Conservation (phyloP, 352 stramenopile species). For the Globisporangium lucens region DNA sequence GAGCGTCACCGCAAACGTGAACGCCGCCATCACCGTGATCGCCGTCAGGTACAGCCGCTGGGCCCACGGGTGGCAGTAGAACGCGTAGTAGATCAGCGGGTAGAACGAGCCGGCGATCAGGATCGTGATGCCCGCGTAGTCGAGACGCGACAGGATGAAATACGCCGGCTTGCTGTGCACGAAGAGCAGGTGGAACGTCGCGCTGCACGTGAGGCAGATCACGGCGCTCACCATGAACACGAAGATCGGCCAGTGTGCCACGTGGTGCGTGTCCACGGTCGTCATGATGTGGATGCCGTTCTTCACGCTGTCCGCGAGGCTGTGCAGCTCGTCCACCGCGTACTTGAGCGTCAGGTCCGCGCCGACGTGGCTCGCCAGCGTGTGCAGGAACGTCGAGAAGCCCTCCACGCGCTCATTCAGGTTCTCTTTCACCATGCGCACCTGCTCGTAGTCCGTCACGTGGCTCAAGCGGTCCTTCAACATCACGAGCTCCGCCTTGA, state of each 20-base stretch:
- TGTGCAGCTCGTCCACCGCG: slow-evolving; percentile 69
- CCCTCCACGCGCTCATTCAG: slow-evolving; percentile 56
- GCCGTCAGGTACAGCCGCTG: slow-evolving; percentile 60
- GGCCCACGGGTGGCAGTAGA: slow-evolving; percentile 78
- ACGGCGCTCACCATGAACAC: slow-evolving; percentile 84
- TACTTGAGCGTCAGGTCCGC: slow-evolving; percentile 76
- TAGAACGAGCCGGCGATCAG: slow-evolving; percentile 86
- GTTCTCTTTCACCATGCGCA: slow-evolving; percentile 53
- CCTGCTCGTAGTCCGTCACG: slow-evolving; percentile 50
- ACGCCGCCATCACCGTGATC: slow-evolving; percentile 61
- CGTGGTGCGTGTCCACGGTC: slow-evolving; percentile 61
- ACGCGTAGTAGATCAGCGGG: slow-evolving; percentile 88
- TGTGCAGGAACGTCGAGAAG: slow-evolving; percentile 69
- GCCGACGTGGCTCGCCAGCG: slow-evolving; percentile 65
- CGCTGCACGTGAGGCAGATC: slow-evolving; percentile 79
- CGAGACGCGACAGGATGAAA: slow-evolving; percentile 74
- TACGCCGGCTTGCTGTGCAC: slow-evolving; percentile 73
- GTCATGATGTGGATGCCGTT: slow-evolving; percentile 79
- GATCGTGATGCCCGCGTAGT: slow-evolving; percentile 86
- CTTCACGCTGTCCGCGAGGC: slow-evolving; percentile 70
- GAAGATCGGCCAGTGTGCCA: slow-evolving; percentile 82
- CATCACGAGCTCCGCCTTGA: slow-evolving; percentile 57
- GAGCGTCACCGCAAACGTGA: slow-evolving; percentile 73
- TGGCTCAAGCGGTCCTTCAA: slow-evolving; percentile 50
- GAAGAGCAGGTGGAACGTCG: slow-evolving; percentile 84